A percentile compares a stretch with the other conserved stretches of the same genome.
phyloP scores from a whole-genome alignment of 192 early-diverging fungal species.

The Backusella parvicylindrica region DNA sequence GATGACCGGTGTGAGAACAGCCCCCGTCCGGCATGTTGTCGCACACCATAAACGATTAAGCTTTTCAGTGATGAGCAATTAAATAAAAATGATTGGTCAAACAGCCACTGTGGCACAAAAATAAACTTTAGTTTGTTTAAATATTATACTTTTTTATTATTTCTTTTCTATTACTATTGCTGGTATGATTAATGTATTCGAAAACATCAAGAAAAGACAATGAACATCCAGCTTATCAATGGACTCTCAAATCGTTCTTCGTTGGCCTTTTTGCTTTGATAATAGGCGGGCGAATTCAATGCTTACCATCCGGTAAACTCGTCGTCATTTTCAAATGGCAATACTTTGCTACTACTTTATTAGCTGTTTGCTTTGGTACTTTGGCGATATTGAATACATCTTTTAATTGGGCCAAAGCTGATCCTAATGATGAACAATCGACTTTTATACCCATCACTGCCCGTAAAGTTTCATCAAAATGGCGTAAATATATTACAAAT shows the following conservation, averaged over 20 bases:
- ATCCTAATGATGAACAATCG: background rate
- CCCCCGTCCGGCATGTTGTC: no score
- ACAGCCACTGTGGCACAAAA: background rate
- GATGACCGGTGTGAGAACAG: no score
- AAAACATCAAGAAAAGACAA: background rate
- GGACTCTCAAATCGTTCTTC: background rate
- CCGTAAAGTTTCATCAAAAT: background rate
- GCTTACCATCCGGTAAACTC: background rate
- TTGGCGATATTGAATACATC: background rate
- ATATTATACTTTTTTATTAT: background rate
- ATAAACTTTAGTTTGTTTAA: background rate
- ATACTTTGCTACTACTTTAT: background rate
- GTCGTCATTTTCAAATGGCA: slow-evolving; percentile 10
- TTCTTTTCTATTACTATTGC: background rate
- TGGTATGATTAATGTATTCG: background rate
- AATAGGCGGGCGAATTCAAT: slow-evolving; percentile 2
- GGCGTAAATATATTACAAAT: slow-evolving; percentile 3
- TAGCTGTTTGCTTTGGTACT: slow-evolving; percentile 4
- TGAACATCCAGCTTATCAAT: background rate
- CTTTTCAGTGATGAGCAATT: no score
- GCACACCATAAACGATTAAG: no score
- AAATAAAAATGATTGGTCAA: background rate
- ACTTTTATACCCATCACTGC: slow-evolving; percentile 2
- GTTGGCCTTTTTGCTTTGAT: background rate
- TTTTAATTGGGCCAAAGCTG: background rate